Evolutionary conservation across 1,284 basidiomycete species (phyloP), one percentile per base, ranked within the genome.

Genomic region (Tilletiaria anomala): DNA sequence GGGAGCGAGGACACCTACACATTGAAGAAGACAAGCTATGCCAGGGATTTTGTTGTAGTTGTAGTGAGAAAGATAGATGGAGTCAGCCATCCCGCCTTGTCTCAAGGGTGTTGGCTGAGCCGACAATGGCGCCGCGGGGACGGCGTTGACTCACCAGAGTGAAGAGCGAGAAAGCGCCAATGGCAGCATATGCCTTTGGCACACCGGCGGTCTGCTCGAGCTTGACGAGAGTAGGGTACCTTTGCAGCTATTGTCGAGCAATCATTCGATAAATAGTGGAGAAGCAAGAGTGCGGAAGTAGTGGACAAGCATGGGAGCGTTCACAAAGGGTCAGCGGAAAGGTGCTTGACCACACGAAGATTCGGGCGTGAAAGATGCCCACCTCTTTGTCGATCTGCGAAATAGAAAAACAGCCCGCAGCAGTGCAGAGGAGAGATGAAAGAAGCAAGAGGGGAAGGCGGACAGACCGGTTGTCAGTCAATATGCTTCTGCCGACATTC

Each of bases 201-300:
- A 96, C 72, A 63, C 84, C 81, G 5, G 86, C 89, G 69, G 80
- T 81, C 68, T 82, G 76, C 74, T 97, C 89, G 57, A 94, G 69
- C 61, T 77, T 54, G 55, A 53, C 53, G 14, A 56, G 46, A 35
- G 50, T 47, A 24, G 87, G 83, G 72, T 89, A 94, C 75, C 86
- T 89, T 66, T 80, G 77, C 61, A 97, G 81, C 88, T 75, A 65
- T 17, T 32, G 34, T 24, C 18, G 21, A 17, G 14, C 26, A 35
- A 16, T 23, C 16, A 21, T 11, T 26, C 19, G 3, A 22, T 37
- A 22, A 36, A 23, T 37, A 16, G 16, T 16, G 32, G 39, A 34
- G 26, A 34, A 42, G 20, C 18, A 38, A 34, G 47, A 22, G 3
- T 5, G 18, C n/a, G 34, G 10, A 33, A 19, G 6, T 37, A 19